Evolutionary conservation across 176 grass and related monocot species (phyloP).

Genomic region (Eleusine indica): DNA sequence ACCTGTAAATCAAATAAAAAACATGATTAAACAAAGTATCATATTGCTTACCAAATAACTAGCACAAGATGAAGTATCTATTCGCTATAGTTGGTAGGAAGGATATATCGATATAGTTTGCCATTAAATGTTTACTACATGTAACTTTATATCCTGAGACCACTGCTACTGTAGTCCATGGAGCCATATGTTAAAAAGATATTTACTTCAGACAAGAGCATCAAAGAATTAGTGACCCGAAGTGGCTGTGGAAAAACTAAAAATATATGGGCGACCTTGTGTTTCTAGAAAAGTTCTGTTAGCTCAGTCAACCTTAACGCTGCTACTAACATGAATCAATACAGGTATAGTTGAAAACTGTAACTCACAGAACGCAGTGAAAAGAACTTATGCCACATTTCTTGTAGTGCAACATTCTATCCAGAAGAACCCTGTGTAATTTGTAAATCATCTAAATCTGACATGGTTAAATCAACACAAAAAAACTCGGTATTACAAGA

Average conservation of each 20-base stretch:
- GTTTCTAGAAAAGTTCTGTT: slow-evolving; percentile 9
- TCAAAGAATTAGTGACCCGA: not conserved
- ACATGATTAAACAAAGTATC: slow-evolving; percentile 30
- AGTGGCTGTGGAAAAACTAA: not conserved
- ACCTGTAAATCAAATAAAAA: slow-evolving; percentile 58
- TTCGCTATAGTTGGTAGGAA: slow-evolving; percentile 1
- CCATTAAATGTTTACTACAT: not conserved
- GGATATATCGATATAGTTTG: not conserved
- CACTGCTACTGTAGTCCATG: slow-evolving; percentile 39
- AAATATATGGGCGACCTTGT: not conserved
- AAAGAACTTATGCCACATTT: not conserved
- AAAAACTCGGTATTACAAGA: not conserved
- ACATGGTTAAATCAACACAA: slow-evolving; percentile 12
- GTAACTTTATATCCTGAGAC: slow-evolving; percentile 43
- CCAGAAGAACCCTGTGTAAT: not conserved
- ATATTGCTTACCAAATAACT: slow-evolving; percentile 29
- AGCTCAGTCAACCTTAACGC: not conserved
- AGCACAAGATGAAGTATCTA: not conserved
- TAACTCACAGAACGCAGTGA: not conserved
- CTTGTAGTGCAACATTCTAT: slow-evolving; percentile 8
- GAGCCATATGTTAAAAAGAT: not conserved
- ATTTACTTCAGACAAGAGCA: slow-evolving; percentile 14
- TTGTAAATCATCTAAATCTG: slow-evolving; percentile 13
- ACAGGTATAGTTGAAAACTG: not conserved
- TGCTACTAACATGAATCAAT: slow-evolving; percentile 20